phyloP scores from a whole-genome alignment of 371 early-diverging fungal genomes.

The Funneliformis caledonium region DNA sequence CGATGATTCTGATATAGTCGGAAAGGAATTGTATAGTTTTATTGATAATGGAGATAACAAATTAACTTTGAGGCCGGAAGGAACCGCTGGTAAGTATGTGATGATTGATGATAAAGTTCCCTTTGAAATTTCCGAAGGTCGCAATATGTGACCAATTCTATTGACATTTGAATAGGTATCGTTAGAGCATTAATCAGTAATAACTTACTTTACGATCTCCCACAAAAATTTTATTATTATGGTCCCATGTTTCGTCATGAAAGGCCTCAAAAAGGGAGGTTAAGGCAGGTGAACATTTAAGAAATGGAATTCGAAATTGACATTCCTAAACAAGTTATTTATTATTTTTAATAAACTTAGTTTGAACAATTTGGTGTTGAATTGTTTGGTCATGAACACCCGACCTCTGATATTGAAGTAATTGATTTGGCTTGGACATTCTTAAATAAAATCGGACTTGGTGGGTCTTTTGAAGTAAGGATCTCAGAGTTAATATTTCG shows the following conservation, averaged over 20 bases:
- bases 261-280: conserved; percentile 67
- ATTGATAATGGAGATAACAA: conserved; percentile 56
- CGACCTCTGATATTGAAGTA: conserved; percentile 60
- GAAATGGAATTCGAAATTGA: neutral
- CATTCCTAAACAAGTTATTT: neutral
- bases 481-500: conserved; percentile 17
- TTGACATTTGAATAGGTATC: conserved; percentile 42
- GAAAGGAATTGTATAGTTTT: conserved; percentile 70
- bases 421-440: conserved; percentile 56
- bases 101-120: neutral
- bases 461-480: conserved; percentile 37
- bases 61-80: conserved; percentile 69
- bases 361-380: conserved; percentile 74
- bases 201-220: conserved; percentile 46
- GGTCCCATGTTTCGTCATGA: conserved; percentile 74
- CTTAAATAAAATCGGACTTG: conserved; percentile 48
- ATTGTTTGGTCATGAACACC: conserved; percentile 53
- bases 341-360: conserved; percentile 41
- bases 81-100: conserved; percentile 55
- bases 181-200: conserved; percentile 60
- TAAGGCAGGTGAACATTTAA: conserved; percentile 54
- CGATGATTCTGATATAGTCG: conserved; percentile 60
- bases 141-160: neutral
- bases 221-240: conserved; percentile 57
- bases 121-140: neutral